Base-by-base conservation (phyloP, 129 eudicot species). In the Smallanthus sonchifolius region DNA sequence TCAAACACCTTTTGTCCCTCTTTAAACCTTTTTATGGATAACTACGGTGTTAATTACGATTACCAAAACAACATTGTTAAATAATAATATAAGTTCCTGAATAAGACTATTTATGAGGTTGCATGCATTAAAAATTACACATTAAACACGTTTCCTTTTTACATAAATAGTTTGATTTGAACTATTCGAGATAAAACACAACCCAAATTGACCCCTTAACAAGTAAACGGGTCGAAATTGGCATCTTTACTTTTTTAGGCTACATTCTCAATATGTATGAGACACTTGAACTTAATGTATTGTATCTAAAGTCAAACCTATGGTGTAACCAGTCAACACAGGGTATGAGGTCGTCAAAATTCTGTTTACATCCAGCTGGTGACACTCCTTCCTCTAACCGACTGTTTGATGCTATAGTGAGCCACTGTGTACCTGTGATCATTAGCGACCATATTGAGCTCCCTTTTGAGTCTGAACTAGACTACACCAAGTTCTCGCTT, bases 341-440 rank as follows among this genome's bases (percentile, higher is more conserved):
- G 35, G 97, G 94, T 48, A 93, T 90, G 98, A 85, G 97, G 7
- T 77, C 84, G 10, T 93, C 97, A 65, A 93, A 90, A 81, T 93
- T 93, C 80, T 93, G 98, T 78, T 85, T 90, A 7, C 87, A 90
- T 70, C 95, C 95, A 7, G 98, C 98, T 0, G 97, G 98, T n/a
- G 98, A 93, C 82, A 93, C 98, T 59, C 98, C 98, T 42, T 93
- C 97, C n/a, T 93, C 98, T 65, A 87, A 91, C 83, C 95, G 98
- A 10, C 88, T 92, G 69, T 92, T 92, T 75, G 98, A 92, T 77
- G 96, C 95, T 39, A 93, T 93, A 5, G 95, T 87, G 54, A 92
- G 96, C 84, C 98, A 92, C 52, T 87, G 96, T 64, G 88, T 92
- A 5, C 96, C 98, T 4, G 96, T 89, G 28, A 86, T 92, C 13